Conservation (phyloP, 768 basidiomycete species). For the Phlebiopsis flavidoalba region DNA sequence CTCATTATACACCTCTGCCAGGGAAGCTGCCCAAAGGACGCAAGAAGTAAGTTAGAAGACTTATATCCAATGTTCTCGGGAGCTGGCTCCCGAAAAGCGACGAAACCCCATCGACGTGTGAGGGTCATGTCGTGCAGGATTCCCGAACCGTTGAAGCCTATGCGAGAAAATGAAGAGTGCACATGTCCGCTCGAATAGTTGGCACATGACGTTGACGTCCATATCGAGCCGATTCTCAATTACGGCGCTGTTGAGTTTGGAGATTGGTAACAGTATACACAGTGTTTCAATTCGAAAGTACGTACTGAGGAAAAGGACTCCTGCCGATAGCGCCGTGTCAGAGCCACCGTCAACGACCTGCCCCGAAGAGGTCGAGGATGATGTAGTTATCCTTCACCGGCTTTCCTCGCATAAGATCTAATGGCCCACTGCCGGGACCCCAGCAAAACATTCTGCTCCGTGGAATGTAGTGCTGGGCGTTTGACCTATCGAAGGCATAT, state of each 20-base stretch:
- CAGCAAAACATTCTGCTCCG: constrained; percentile 26
- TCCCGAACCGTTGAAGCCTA: constrained; percentile 15
- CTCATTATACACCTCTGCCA: background rate
- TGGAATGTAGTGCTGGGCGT: constrained; percentile 30
- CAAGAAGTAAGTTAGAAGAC: background rate
- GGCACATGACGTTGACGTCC: constrained; percentile 46
- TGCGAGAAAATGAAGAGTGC: constrained; percentile 34
- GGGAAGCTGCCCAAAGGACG: background rate
- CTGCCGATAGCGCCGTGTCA: constrained; percentile 20
- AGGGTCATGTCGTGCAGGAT: constrained; percentile 45
- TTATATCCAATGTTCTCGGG: background rate
- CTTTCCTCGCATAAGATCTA: constrained; percentile 12
- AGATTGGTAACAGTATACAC: background rate
- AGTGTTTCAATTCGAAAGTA: background rate
- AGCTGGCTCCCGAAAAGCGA: background rate
- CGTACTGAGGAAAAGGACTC: constrained; percentile 39
- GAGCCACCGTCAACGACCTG: constrained; percentile 3
- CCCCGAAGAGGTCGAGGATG: constrained; percentile 25
- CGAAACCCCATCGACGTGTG: background rate
- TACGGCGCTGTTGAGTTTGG: constrained; percentile 35
- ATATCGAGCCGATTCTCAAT: constrained; percentile 31
- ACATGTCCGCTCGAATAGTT: constrained; percentile 45
- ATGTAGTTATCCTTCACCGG: constrained; percentile 17
- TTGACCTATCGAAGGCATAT: constrained; percentile 32
- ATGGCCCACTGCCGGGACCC: background rate